Base-by-base conservation (phyloP, 257 asterid species). In the Gentiana dahurica region DNA sequence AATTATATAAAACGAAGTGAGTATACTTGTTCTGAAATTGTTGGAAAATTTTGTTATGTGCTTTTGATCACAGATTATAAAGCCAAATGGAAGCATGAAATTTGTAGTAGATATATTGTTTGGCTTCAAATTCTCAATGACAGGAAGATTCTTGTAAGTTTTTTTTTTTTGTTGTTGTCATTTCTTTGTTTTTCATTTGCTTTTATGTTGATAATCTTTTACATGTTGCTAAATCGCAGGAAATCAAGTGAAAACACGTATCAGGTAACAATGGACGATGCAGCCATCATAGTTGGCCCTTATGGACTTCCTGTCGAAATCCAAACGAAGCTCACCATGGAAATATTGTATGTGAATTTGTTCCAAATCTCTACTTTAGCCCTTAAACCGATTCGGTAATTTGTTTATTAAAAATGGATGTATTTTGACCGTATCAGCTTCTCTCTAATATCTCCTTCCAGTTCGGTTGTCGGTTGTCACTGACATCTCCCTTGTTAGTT, bases 51-150 rank as follows among this genome's bases (percentile, higher is more conserved):
- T 38, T 54, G n/a, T 13, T 53, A 53, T 48, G 61, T 5, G 6
- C 46, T 41, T 1, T 45, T 36, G 24, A 24, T 7, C 45, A 45
- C 65, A 90, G 98, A 79, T 90, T 57, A 74, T 90, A 70, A 73
- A 73, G 69, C 72, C 81, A 59, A 71, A 81, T 55, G 95, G 96
- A 34, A 71, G 72, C 67, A 58, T 90, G 59, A 90, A 90, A 70
- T 87, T 87, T 66, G 59, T 82, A 34, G 96, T 87, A 4, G 87
- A 81, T 67, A 77, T 84, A 52, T 36, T 87, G 3, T 59, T 82
- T 3, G 98, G 96, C 53, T 2, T 81, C 65, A 87, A 73, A 71
- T 90, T 90, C 79, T 90, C 92, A 60, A 90, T 90, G 94, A 80
- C 82, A 2, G 95, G 98, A 49, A 81, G 74, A 70, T 87, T 75